These are phyloP conservation scores for Ophiostoma triangulosporum DNA, from an alignment of 2,329 filamentous ascomycete genomes.

Conservation along the genomic window DNA sequence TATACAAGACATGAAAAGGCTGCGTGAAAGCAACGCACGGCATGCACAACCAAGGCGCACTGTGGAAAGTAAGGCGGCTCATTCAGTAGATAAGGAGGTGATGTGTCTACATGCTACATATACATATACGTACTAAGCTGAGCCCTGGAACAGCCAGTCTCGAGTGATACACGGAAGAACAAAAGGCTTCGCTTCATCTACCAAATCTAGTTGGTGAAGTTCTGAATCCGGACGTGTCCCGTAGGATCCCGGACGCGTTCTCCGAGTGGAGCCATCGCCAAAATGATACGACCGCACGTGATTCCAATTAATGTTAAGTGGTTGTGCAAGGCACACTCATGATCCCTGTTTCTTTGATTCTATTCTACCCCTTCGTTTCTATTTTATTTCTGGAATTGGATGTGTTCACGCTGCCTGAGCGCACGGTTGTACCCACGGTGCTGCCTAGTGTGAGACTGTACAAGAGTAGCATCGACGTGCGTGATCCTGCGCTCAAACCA, in stretches of 20 bases:
- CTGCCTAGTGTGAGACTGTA: constrained; percentile 1
- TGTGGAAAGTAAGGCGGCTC: too few species aligned
- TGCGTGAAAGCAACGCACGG: background rate
- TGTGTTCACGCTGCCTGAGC: background rate
- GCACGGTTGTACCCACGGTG: background rate
- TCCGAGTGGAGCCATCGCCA: background rate
- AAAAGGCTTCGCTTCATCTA: background rate
- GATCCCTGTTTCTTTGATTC: background rate
- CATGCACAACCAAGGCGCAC: background rate
- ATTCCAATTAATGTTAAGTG: background rate
- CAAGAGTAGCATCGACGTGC: background rate
- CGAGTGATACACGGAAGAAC: background rate
- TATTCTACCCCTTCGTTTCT: background rate
- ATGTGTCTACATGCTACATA: background rate
- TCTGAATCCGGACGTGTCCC: background rate
- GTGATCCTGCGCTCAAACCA: background rate
- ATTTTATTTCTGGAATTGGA: background rate
- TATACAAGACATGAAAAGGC: background rate
- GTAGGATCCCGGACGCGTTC: background rate
- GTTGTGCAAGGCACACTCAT: background rate
- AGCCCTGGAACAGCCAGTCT: background rate
- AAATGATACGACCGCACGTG: background rate
- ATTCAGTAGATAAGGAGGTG: background rate
- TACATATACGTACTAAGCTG: background rate
- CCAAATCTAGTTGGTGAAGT: background rate